phyloP scores from a whole-genome alignment of 768 basidiomycete species.

The Agaricus subrufescens region DNA sequence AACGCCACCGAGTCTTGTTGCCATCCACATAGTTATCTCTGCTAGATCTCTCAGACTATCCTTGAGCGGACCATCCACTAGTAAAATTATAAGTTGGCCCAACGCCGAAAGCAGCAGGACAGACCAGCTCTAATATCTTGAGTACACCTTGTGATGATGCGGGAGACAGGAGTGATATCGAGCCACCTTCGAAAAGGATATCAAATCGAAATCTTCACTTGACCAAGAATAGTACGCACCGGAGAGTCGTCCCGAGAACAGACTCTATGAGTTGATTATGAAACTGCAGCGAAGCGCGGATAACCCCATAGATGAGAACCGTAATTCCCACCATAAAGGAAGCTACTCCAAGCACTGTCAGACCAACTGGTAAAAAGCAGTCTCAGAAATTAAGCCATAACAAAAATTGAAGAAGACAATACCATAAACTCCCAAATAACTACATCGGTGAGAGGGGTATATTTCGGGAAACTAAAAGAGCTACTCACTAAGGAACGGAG shows the following conservation, averaged over 20 bases:
- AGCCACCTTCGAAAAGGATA: constrained; percentile 35
- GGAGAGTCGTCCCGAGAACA: constrained; percentile 54
- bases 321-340: too few species aligned
- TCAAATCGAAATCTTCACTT: neutral
- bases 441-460: constrained; percentile 14
- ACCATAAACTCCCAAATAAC: constrained; percentile 37
- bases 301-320: too few species aligned
- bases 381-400: too few species aligned
- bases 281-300: too few species aligned
- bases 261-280: constrained; percentile 48
- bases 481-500: too few species aligned
- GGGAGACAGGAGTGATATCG: constrained; percentile 39
- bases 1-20: constrained; percentile 39
- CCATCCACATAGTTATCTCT: constrained; percentile 27
- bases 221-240: constrained; percentile 28
- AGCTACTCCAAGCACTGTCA: too few species aligned
- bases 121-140: constrained; percentile 48
- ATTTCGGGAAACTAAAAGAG: too few species aligned
- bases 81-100: too few species aligned
- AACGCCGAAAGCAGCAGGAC: too few species aligned
- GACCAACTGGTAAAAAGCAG: too few species aligned
- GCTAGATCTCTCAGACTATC: constrained; percentile 10
- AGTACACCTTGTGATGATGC: constrained; percentile 63
- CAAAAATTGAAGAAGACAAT: constrained; percentile 2
- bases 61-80: too few species aligned